Base-by-base conservation (phyloP, 2,329 filamentous ascomycete genomes). In the Talaromyces sp. region DNA sequence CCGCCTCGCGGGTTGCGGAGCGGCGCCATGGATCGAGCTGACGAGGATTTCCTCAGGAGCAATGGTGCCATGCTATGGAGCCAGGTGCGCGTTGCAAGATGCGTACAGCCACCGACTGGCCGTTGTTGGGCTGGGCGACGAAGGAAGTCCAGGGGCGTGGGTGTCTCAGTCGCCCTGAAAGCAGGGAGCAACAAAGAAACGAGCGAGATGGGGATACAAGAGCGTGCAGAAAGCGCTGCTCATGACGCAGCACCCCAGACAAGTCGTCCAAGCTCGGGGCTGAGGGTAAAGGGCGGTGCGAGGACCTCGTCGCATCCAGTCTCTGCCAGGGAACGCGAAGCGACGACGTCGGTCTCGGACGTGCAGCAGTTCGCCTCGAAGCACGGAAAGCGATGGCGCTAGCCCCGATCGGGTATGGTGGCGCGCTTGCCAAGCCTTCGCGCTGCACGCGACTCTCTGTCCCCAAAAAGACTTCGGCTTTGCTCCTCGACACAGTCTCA, bases 41-140 rank as follows among this genome's bases (percentile, higher is more conserved):
- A 69, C 41, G 70, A 66, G 24, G 69, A 68, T 51, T 69, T 65
- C 24, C 65, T 61, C 52, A 67, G 70, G 27, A 70, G 66, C 61
- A 70, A 62, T 46, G 71, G 73, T 46, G 71, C 73, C 72, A 75
- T 75, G 71, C 73, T 71, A 75, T 74, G 9, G n/a, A 53, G 35
- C 29, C 19, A 9, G 35, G 19, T 32, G 24, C 19, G 2, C 46
- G n/a, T 32, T 48, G n/a, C 41, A 35, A 29, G 46, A 17, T 48
- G 9, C 38, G 54, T 21, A n/a, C n/a, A n/a, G n/a, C n/a, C n/a
- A n/a, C n/a, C n/a, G n/a, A n/a, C n/a, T n/a, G n/a, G n/a, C n/a
- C n/a, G n/a, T n/a, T n/a, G n/a, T 17, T 17, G 17, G 29, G 14
- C n/a, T 19, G 19, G 32, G n/a, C 53, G 21, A n/a, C 24, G 21